Conservation (phyloP, 768 basidiomycete species). For the Lactarius akahatsu region DNA sequence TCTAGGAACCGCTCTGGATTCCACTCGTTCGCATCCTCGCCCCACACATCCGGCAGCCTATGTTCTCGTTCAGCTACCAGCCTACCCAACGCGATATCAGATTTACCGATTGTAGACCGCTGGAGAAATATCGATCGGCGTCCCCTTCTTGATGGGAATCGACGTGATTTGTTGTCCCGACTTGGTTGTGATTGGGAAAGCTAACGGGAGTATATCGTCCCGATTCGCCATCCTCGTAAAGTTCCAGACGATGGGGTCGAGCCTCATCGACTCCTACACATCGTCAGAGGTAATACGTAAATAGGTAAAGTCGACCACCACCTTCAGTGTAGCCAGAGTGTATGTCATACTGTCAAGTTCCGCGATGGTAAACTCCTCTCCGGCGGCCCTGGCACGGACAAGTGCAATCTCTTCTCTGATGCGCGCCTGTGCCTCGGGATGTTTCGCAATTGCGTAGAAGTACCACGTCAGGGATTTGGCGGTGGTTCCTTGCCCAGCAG, state of each 20-base stretch:
- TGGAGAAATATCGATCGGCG: constrained; percentile 3
- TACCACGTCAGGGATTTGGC: neutral
- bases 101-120: constrained; percentile 11
- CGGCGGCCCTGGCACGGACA: neutral
- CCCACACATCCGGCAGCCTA: constrained; percentile 14
- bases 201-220: constrained; percentile 14
- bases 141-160: constrained; percentile 19
- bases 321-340: constrained; percentile 12
- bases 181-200: constrained; percentile 14
- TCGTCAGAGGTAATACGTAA: neutral
- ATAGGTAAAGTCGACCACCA: neutral
- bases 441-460: constrained; percentile 2
- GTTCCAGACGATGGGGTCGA: constrained; percentile 1
- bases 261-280: neutral
- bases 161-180: constrained; percentile 10
- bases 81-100: neutral
- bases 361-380: neutral
- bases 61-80: too few species aligned
- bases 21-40: constrained; percentile 17
- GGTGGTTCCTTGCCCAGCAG: neutral
- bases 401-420: constrained; percentile 24
- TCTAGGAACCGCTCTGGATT: constrained; percentile 16
- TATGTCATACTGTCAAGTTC: constrained; percentile 5
- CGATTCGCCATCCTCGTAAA: neutral
- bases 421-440: constrained; percentile 5